Evolutionary conservation across 1,139 yeast genomes (phyloP).

Genomic region (Saccharomyces hybrid): DNA sequence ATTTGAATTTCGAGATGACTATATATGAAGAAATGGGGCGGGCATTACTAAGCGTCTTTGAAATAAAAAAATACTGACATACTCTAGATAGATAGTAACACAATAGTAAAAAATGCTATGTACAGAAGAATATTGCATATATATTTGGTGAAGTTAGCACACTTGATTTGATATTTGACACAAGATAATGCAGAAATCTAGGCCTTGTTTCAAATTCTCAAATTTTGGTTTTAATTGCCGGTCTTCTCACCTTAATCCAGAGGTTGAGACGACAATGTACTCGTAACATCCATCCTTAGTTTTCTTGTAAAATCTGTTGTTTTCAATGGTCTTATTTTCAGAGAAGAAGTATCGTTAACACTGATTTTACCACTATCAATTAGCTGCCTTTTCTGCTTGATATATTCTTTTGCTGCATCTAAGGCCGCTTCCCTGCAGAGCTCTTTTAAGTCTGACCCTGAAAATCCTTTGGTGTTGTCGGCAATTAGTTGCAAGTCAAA

Average conservation of each 20-base stretch:
- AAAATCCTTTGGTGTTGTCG: conserved; percentile 58
- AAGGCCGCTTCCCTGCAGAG: conserved; percentile 90
- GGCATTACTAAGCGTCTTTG: not conserved
- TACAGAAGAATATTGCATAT: not conserved
- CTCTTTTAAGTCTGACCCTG: conserved; percentile 90
- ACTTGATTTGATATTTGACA: not conserved
- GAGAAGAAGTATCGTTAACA: conserved; percentile 4
- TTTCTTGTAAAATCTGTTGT: conserved; percentile 22
- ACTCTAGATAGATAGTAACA: not conserved
- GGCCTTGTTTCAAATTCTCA: conserved; percentile 53
- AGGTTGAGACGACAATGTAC: not conserved
- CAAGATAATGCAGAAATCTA: not conserved
- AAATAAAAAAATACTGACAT: not conserved
- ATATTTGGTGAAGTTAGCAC: not conserved
- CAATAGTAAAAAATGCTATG: not conserved
- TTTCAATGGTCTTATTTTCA: conserved; percentile 25
- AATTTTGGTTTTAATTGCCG: conserved; percentile 47
- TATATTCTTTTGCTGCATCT: conserved; percentile 79
- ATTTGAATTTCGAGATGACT: not conserved
- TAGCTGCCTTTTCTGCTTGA: conserved; percentile 35
- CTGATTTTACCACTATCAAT: conserved; percentile 6
- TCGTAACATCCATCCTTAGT: not conserved
- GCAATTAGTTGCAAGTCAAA: conserved; percentile 62
- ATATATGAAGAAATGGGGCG: not conserved
- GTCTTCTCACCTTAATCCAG: conserved; percentile 42